A percentile compares a stretch with the other conserved stretches of the same genome.
phyloP scores from a whole-genome alignment of 1,139 yeast species.

The Blastobotrys serpentis region DNA sequence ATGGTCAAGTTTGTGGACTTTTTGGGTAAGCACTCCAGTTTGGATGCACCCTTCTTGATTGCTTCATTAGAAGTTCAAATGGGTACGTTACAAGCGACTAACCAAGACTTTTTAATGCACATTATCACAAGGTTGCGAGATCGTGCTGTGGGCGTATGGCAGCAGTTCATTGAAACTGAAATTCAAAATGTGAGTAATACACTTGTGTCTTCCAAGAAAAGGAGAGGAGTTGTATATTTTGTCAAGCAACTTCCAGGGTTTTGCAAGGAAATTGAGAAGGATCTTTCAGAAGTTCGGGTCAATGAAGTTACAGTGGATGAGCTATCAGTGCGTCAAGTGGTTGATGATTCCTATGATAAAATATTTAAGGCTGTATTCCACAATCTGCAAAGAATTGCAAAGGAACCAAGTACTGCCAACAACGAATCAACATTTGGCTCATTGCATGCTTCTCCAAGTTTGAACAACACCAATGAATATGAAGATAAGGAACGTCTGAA shows the following conservation, averaged over 20 bases:
- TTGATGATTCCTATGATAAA: slow-evolving; percentile 47
- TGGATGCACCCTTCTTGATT: slow-evolving; percentile 47
- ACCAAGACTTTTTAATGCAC: slow-evolving; percentile 66
- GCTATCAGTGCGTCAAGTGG: slow-evolving; percentile 38
- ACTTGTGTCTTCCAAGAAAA: slow-evolving; percentile 44
- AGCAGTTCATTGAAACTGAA: slow-evolving; percentile 55
- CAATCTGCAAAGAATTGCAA: slow-evolving; percentile 34
- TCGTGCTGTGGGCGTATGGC: slow-evolving; percentile 57
- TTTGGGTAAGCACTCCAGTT: slow-evolving; percentile 39
- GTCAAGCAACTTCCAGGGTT: slow-evolving; percentile 49
- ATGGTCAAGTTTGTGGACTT: slow-evolving; percentile 41
- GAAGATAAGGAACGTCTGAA: slow-evolving; percentile 58
- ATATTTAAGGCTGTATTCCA: slow-evolving; percentile 36
- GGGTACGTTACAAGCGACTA: slow-evolving; percentile 46
- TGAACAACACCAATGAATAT: slow-evolving; percentile 37
- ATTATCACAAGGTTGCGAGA: slow-evolving; percentile 54
- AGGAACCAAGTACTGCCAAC: slow-evolving; percentile 27
- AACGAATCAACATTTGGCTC: slow-evolving; percentile 14
- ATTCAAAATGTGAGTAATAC: slow-evolving; percentile 54
- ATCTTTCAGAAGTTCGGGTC: slow-evolving; percentile 18
- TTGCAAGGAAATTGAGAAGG: slow-evolving; percentile 41
- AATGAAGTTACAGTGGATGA: slow-evolving; percentile 24
- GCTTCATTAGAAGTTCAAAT: slow-evolving; percentile 44
- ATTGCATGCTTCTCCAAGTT: slow-evolving; percentile 11
- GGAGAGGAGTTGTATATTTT: slow-evolving; percentile 45